Base-by-base conservation (phyloP, 148 eudicot genomes). In the Chenopodium suecicum region DNA sequence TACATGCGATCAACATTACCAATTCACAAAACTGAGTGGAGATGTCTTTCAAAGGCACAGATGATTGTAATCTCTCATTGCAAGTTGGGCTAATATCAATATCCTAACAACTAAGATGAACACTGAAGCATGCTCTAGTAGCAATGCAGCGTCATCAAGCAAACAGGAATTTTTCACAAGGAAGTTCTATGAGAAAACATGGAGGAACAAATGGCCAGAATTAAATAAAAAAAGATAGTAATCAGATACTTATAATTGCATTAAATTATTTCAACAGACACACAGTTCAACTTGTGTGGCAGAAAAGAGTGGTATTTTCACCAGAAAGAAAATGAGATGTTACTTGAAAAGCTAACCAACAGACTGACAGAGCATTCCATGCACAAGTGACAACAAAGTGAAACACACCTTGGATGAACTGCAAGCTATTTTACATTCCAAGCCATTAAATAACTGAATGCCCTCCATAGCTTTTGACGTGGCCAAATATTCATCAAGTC, bases 341-440 rank as follows among this genome's bases (percentile, higher is more conserved):
- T n/a, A 65, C 69, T 65, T 14, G 25, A n/a, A 65, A 65, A 65
- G 29, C 32, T 65, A 65, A 58, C 13, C 69, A 67, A 29, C 34
- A 67, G 70, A 67, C 13, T 29, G 31, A 29, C 34, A 67, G 70
- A 67, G 12, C 11, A n/a, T 65, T 41, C 27, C 29, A 22, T 25
- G 37, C 70, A 13, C 27, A 14, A 68, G 41, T 0, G 1, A 77
- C 41, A 56, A 6, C 62, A 56, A 56, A 56, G 7, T n/a, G 44
- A 78, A 31, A 50, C 23, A 73, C 88, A 95, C 99, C 99, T 95
- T 95, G 34, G 98, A 95, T 58, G 99, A 84, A 85, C 80, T 86
- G 81, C 98, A 91, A 81, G 97, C 78, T 88, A 94, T 88, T 88
- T 95, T 94, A 88, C 96, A 94, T 82, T 95, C 99, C 91, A 95